A percentile compares a stretch with the other conserved stretches of the same genome.
phyloP scores from a whole-genome alignment of 768 basidiomycete genomes.

The Exsudoporus frostii region DNA sequence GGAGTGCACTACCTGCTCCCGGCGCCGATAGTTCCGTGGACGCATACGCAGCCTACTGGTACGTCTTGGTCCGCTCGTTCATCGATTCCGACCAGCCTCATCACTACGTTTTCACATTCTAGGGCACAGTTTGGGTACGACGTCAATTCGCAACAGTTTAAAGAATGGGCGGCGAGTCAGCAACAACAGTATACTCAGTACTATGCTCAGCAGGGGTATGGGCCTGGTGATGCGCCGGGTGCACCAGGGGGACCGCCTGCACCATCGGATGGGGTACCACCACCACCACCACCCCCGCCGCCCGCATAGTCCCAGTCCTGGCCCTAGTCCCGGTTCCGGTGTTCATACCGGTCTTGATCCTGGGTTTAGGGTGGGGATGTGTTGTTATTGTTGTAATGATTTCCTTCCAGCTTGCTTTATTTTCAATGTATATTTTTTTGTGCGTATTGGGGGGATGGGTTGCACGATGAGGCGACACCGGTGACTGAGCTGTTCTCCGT shows the following conservation, averaged over 20 bases:
- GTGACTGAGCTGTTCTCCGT: too few relatives aligned
- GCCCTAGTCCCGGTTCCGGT: background rate
- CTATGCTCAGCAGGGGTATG: conserved; percentile 60
- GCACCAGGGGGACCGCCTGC: conserved; percentile 26
- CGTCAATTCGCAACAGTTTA: conserved; percentile 77
- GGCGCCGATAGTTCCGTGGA: conserved; percentile 44
- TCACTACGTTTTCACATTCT: background rate
- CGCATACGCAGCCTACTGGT: conserved; percentile 62
- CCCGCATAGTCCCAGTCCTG: conserved; percentile 18
- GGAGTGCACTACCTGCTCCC: conserved; percentile 37
- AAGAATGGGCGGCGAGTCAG: conserved; percentile 67
- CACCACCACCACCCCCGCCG: conserved; percentile 23
- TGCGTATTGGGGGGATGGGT: background rate
- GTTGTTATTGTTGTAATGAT: conserved; percentile 19
- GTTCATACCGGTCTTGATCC: background rate
- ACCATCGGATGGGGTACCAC: conserved; percentile 15
- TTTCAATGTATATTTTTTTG: conserved; percentile 32
- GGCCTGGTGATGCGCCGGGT: conserved; percentile 12
- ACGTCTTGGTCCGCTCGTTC: conserved; percentile 24
- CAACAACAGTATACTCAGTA: conserved; percentile 75
- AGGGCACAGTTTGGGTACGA: conserved; percentile 89
- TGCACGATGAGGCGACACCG: background rate
- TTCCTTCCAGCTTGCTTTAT: conserved; percentile 29
- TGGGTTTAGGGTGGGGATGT: background rate
- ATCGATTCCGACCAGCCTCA: background rate